Percentiles rank a stretch among this genome's conserved stretches.
phyloP scores from a whole-genome alignment of 2,329 filamentous ascomycete species.

The Sarocladiaceae sp. region DNA sequence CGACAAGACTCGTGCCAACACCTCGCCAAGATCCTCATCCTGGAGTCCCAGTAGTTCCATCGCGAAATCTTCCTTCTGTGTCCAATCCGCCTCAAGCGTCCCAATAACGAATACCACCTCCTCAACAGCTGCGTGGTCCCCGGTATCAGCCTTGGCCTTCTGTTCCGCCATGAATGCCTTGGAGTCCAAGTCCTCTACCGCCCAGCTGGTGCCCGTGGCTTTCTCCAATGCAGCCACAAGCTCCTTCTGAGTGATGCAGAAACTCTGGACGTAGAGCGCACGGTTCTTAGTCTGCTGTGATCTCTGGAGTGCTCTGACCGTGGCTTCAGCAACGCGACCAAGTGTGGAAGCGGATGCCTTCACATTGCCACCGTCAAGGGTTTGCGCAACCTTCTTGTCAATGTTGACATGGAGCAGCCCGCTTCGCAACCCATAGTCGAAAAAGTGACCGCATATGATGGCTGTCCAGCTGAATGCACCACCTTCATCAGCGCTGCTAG shows the following conservation, averaged over 20 bases:
- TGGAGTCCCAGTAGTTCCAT: constrained; percentile 40
- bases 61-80: constrained; percentile 34
- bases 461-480: constrained; percentile 45
- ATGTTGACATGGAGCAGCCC: constrained; percentile 36
- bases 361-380: constrained; percentile 47
- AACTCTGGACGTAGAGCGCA: constrained; percentile 39
- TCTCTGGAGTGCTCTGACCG: constrained; percentile 43
- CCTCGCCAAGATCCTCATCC: constrained; percentile 39
- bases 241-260: constrained; percentile 40
- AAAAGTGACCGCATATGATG: constrained; percentile 36
- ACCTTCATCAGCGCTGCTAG: constrained; percentile 17
- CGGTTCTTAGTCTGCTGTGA: constrained; percentile 46
- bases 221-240: constrained; percentile 44
- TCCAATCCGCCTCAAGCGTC: constrained; percentile 42
- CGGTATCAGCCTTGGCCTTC: constrained; percentile 30
- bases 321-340: constrained; percentile 38
- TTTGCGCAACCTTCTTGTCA: constrained; percentile 31
- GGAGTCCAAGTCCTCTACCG: constrained; percentile 25
- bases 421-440: constrained; percentile 42
- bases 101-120: constrained; percentile 45
- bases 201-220: constrained; percentile 36
- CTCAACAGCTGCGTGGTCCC: constrained; percentile 32
- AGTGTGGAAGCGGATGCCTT: constrained; percentile 44
- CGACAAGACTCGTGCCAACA: constrained; percentile 28
- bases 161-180: constrained; percentile 31